Evolutionary conservation across 179 eudicot species (phyloP), one percentile per base, ranked within the genome.

Genomic region (Drosera spatulata): DNA sequence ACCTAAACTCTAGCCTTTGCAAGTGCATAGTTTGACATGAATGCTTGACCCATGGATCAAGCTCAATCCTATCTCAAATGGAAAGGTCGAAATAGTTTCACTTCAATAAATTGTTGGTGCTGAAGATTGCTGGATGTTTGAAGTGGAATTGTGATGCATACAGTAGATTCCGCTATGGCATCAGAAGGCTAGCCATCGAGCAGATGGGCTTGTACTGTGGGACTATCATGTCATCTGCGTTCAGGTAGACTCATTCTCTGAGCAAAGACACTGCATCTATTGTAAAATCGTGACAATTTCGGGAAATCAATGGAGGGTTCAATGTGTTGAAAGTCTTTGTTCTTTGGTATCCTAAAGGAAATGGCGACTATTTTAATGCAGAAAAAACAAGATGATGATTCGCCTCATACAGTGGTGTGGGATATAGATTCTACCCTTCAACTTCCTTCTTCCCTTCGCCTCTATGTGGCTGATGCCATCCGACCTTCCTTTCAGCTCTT

Each of bases 111-210:
- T 22, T 22, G 0, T 22, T 22, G 33, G 1, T 22, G 33, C 33
- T 22, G 33, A 22, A 22, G 33, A 22, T 22, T 22, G 33, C 33
- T 22, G 33, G 58, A 52, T 73, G 67, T 58, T 39, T 59, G 45
- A 37, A 53, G 61, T 39, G 59, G 55, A 58, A 63, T 58, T 63
- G 63, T 54, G 53, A 55, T 73, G 55, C 50, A 53, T 50, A 55
- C 69, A 67, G 76, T 86, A 91, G 96, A 80, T 88, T 65, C 98
- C 98, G 15, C 72, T 91, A 64, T 91, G 98, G 96, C 83, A 86
- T 74, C 98, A 91, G 75, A 91, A 84, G 80, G 98, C 96, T 53
- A 89, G 98, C 82, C 83, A 82, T 9, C 82, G 95, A 69, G 93
- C 95, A 39, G 98, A 91, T 76, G 98, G 98, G 59, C 73, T 86